Percentiles rank a stretch among this genome's conserved stretches.
phyloP scores from a whole-genome alignment of 768 basidiomycete genomes.

The Sarcodon aspratus region DNA sequence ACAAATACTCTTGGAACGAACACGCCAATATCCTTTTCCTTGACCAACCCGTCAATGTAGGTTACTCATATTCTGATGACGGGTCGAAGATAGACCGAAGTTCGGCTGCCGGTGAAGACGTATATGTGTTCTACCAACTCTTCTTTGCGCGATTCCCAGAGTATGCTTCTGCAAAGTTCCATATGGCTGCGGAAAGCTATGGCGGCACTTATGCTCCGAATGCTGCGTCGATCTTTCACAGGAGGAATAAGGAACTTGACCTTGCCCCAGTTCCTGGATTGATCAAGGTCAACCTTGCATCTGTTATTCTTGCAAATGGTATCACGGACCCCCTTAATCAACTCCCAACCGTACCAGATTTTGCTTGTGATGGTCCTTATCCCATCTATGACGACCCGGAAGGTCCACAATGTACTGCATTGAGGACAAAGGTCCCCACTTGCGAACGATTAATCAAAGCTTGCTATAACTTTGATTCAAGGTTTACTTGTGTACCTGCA shows the following conservation, averaged over 20 bases:
- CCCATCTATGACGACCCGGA: conserved; percentile 26
- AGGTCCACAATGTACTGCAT: conserved; percentile 51
- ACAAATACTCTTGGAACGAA: conserved; percentile 33
- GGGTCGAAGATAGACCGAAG: conserved; percentile 14
- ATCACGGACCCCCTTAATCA: conserved; percentile 26
- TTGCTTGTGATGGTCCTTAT: conserved; percentile 13
- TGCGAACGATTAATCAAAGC: conserved; percentile 65
- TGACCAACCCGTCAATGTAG: conserved; percentile 28
- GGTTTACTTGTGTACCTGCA: conserved; percentile 63
- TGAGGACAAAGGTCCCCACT: conserved; percentile 54
- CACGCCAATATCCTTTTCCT: conserved; percentile 21
- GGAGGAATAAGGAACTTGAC: conserved; percentile 7
- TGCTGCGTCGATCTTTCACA: conserved; percentile 7
- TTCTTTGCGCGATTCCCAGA: conserved; percentile 21
- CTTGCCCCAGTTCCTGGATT: conserved; percentile 10
- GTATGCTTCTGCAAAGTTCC: conserved; percentile 18
- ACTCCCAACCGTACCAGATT: conserved; percentile 15
- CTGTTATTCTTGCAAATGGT: conserved; percentile 37
- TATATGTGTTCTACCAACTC: conserved; percentile 20
- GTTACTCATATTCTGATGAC: conserved; percentile 32
- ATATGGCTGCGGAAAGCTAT: conserved; percentile 20
- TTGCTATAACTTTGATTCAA: conserved; percentile 54
- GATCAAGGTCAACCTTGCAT: conserved; percentile 27
- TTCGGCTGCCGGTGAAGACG: conserved; percentile 21
- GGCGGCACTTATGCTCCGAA: conserved; percentile 14